A percentile compares a stretch with the other conserved stretches of the same genome.
These are phyloP conservation scores for Geotrichum europaeum DNA, from an alignment of 1,139 yeast species.

Conservation along the genomic window DNA sequence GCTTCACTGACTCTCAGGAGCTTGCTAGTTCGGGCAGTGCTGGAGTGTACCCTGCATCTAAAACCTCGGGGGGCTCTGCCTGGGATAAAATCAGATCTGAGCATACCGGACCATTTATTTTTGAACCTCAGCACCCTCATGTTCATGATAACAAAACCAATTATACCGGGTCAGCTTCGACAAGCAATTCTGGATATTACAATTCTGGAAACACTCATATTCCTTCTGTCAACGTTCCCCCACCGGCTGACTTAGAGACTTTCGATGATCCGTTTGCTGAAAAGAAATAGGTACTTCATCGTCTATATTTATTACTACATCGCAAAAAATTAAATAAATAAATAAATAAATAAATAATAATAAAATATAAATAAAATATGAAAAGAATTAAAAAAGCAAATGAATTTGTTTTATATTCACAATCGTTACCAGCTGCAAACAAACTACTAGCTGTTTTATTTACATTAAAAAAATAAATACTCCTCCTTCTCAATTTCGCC, in stretches of 20 bases:
- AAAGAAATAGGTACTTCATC: slow-evolving; percentile 7
- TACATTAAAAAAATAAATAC: slow-evolving; percentile 10
- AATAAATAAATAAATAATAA: not conserved
- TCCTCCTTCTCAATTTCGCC: slow-evolving; percentile 17
- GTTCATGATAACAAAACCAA: not conserved
- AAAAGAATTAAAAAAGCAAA: not conserved
- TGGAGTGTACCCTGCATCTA: not conserved
- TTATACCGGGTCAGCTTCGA: not conserved
- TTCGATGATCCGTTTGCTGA: slow-evolving; percentile 14
- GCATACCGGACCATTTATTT: slow-evolving; percentile 13
- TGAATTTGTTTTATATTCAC: not conserved
- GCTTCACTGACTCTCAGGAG: not conserved
- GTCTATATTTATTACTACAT: not conserved
- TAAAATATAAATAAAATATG: not conserved
- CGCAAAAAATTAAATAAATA: not conserved
- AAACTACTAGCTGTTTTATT: not conserved
- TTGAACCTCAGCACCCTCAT: slow-evolving; percentile 17
- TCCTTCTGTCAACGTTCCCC: not conserved
- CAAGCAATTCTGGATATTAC: not conserved
- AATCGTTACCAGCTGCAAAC: not conserved
- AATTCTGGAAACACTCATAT: not conserved
- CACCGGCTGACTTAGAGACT: not conserved
- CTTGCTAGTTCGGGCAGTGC: not conserved
- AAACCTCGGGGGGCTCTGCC: slow-evolving; percentile 1
- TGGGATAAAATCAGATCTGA: slow-evolving; percentile 18